phyloP scores from a whole-genome alignment of 2,329 filamentous ascomycete genomes.

The Claviceps paspali region DNA sequence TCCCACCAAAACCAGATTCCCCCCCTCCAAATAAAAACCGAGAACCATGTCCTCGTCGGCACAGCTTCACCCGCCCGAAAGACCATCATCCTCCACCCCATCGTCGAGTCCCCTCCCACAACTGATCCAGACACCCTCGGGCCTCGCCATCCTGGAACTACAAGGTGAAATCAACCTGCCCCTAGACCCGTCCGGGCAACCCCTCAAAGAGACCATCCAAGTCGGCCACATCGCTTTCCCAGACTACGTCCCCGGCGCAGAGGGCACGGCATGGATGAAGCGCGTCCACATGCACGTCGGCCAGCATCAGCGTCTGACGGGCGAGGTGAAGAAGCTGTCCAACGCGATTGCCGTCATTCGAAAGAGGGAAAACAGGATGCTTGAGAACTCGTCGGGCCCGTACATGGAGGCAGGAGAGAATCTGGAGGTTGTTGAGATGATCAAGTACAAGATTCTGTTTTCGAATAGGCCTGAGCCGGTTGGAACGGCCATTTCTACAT shows the following conservation, averaged over 20 bases:
- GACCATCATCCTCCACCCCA: slow-evolving; percentile 9
- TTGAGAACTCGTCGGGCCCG: slow-evolving; percentile 29
- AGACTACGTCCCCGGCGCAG: slow-evolving; percentile 38
- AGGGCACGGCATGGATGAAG: slow-evolving; percentile 69
- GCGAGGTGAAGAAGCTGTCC: slow-evolving; percentile 76
- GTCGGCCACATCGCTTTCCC: slow-evolving; percentile 70
- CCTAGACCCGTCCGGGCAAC: slow-evolving; percentile 16
- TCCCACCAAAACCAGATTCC: no score
- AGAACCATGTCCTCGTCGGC: slow-evolving; percentile 20
- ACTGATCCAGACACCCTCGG: slow-evolving; percentile 78
- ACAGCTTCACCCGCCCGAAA: slow-evolving; percentile 25
- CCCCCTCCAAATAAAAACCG: no score
- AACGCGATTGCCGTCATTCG: slow-evolving; percentile 68
- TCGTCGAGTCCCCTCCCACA: slow-evolving; percentile 49
- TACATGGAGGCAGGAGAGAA: slow-evolving; percentile 26
- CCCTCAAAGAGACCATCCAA: slow-evolving; percentile 14
- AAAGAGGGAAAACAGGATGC: slow-evolving; percentile 28
- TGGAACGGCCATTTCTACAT: slow-evolving; percentile 20
- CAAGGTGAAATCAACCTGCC: slow-evolving; percentile 82
- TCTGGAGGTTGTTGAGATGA: slow-evolving; percentile 73
- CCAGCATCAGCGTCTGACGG: slow-evolving; percentile 72
- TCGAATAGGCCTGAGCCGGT: slow-evolving; percentile 75
- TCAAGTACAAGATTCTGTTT: slow-evolving; percentile 80
- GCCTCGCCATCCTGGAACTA: slow-evolving; percentile 78
- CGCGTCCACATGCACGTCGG: slow-evolving; percentile 78